Evolutionary conservation across 495 filamentous ascomycete genomes (phyloP).

Genomic region (Penicillium lagena): DNA sequence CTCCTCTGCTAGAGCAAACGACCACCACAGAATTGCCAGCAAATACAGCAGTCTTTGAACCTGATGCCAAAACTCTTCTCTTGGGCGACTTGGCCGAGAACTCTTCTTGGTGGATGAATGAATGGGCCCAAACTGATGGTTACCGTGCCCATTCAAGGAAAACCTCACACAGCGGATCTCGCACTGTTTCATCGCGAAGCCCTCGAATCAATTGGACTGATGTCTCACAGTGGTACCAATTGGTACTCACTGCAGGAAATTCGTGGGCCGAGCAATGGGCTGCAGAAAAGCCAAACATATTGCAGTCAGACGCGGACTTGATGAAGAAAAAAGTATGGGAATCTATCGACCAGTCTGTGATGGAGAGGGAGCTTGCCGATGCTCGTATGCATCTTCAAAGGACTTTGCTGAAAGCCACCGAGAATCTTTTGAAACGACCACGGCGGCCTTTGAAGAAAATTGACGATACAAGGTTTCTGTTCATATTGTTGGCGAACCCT

Average conservation of each 20-base stretch:
- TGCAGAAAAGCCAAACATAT: slow-evolving; percentile 26
- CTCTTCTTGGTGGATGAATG: slow-evolving; percentile 76
- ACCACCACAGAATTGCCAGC: slow-evolving; percentile 7
- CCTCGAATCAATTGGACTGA: slow-evolving; percentile 73
- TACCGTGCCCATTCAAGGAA: slow-evolving; percentile 17
- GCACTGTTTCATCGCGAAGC: slow-evolving; percentile 51
- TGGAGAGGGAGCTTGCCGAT: slow-evolving; percentile 57
- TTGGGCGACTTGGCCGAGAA: slow-evolving; percentile 80
- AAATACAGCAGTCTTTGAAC: slow-evolving; percentile 37
- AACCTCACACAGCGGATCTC: slow-evolving; percentile 10
- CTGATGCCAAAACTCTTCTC: slow-evolving; percentile 73
- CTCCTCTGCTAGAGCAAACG: slow-evolving; percentile 16
- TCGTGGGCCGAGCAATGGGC: slow-evolving; percentile 50
- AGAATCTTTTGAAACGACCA: slow-evolving; percentile 81
- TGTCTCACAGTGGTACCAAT: slow-evolving; percentile 67
- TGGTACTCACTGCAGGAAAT: slow-evolving; percentile 59
- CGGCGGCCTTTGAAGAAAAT: slow-evolving; percentile 62
- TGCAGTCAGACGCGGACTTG: slow-evolving; percentile 21
- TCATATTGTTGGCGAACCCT: slow-evolving; percentile 84
- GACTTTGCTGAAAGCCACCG: slow-evolving; percentile 73
- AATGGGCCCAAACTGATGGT: slow-evolving; percentile 25
- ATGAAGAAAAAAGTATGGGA: slow-evolving; percentile 21
- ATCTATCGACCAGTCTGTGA: slow-evolving; percentile 28
- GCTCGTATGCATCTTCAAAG: slow-evolving; percentile 62
- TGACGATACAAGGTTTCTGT: slow-evolving; percentile 69